Evolutionary conservation across 495 filamentous ascomycete species (phyloP), one percentile per base, ranked within the genome.

Genomic region (Annulohypoxylon nitens): DNA sequence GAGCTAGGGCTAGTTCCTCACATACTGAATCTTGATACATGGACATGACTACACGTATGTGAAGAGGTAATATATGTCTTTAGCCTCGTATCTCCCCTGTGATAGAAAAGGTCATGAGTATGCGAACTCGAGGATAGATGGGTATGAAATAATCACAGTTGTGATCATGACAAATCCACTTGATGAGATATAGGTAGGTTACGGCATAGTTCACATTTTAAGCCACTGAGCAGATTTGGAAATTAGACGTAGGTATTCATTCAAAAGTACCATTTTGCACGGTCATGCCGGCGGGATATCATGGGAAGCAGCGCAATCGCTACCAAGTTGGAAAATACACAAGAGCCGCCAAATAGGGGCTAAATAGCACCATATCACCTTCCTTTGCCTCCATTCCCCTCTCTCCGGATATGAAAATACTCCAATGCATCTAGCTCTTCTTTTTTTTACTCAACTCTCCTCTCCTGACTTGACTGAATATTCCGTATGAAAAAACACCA

Each of bases 261-360:
- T 63, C 36, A 60, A 62, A 73, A 47, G 50, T 74, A 65, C 71
- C 66, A 70, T 74, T 66, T 73, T 73, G 70, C 77, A 75, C 77
- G 77, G 77, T 67, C 72, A 61, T 71, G 77, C 77, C 77, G 77
- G 77, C 75, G 75, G 77, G 77, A 78, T 78, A 78, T 78, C 77
- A 77, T 23, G 73, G 61, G 51, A 74, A 76, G 68, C 74, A 77
- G 70, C 36, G 11, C 70, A 50, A 54, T 64, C 34, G 37, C 37
- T 60, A 23, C 57, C 30, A 26, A 14, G 48, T 43, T 39, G 68
- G 43, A 70, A 73, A 77, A 76, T 72, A 70, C 66, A 70, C 51
- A 48, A 58, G 4, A 54, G 61, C 47, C 54, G 30, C 57, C 57
- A 6, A 60, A 39, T 36, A 39, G 54, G 54, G 34, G 54, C 34